These are phyloP conservation scores for Botryococcus braunii DNA, from an alignment of 163 green algal genomes.

Conservation along the genomic window DNA sequence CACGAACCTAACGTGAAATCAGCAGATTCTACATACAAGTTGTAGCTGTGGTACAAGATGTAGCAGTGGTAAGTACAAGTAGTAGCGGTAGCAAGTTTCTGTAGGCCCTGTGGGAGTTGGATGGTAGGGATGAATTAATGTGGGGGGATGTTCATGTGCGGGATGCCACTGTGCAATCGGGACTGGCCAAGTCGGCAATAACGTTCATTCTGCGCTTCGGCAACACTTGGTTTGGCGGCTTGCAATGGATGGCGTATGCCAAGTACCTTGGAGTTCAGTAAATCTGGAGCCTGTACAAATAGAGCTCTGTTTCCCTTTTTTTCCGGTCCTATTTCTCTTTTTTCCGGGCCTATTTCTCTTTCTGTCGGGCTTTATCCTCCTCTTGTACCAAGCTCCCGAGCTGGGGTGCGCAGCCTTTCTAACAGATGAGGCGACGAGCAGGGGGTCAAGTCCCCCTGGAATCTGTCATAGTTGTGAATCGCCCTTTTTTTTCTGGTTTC, in stretches of 20 bases:
- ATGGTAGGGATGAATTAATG: not conserved
- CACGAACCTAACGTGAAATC: too few species aligned
- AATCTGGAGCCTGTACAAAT: too few species aligned
- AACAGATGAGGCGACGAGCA: too few species aligned
- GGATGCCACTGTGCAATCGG: constrained; percentile 12
- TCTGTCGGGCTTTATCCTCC: too few species aligned
- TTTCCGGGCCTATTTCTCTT: too few species aligned
- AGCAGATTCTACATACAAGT: not conserved
- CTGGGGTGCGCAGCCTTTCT: too few species aligned
- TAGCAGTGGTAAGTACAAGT: not conserved
- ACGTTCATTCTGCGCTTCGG: constrained; percentile 25
- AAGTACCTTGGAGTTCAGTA: not conserved
- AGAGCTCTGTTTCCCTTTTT: too few species aligned
- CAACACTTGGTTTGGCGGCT: constrained; percentile 25
- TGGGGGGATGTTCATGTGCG: not conserved
- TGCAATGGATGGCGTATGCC: constrained; percentile 25
- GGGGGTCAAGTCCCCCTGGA: too few species aligned
- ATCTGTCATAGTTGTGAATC: too few species aligned
- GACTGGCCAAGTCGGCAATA: constrained; percentile 15
- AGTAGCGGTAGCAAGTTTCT: not conserved
- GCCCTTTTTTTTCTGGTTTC: too few species aligned
- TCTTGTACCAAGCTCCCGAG: too few species aligned
- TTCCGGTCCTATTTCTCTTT: too few species aligned
- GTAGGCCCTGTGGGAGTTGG: not conserved
- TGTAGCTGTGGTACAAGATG: not conserved